phyloP scores from a whole-genome alignment of 306 rosid genomes.

The Quercus agrifolia region DNA sequence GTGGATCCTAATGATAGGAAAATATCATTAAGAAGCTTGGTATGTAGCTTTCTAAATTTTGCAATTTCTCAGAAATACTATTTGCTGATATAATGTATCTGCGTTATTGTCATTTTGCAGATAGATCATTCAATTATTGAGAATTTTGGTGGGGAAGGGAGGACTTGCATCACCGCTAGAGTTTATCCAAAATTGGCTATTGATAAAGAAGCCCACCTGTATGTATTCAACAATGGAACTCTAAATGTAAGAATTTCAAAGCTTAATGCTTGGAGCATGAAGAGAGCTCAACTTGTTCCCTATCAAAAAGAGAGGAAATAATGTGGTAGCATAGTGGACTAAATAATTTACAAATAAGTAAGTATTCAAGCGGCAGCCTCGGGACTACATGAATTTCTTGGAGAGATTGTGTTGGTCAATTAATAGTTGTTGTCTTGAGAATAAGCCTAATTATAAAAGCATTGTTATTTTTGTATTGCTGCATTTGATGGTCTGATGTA shows the following conservation, averaged over 20 bases:
- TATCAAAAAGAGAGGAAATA: constrained; percentile 1
- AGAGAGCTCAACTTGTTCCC: constrained; percentile 32
- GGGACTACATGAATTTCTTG: too few relatives aligned
- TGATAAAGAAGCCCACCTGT: constrained; percentile 46
- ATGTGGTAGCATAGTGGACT: too few relatives aligned
- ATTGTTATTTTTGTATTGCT: too few relatives aligned
- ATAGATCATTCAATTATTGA: constrained; percentile 69
- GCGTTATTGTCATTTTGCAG: constrained; percentile 30
- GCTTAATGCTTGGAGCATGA: constrained; percentile 69
- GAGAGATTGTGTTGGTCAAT: too few relatives aligned
- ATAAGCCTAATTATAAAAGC: too few relatives aligned
- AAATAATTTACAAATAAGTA: too few relatives aligned
- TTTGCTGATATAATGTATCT: not conserved
- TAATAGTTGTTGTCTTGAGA: too few relatives aligned
- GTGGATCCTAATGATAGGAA: constrained; percentile 33
- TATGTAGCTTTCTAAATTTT: constrained; percentile 11
- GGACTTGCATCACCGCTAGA: constrained; percentile 56
- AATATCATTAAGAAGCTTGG: constrained; percentile 68
- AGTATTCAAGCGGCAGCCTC: too few relatives aligned
- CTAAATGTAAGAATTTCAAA: constrained; percentile 31
- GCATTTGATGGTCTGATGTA: too few relatives aligned
- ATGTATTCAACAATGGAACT: constrained; percentile 59
- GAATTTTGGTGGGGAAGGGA: constrained; percentile 70
- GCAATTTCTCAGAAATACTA: not conserved
- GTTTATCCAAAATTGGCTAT: constrained; percentile 62